Conservation (phyloP, 108 stramenopile genomes). For the Licmophora abbreviata region DNA sequence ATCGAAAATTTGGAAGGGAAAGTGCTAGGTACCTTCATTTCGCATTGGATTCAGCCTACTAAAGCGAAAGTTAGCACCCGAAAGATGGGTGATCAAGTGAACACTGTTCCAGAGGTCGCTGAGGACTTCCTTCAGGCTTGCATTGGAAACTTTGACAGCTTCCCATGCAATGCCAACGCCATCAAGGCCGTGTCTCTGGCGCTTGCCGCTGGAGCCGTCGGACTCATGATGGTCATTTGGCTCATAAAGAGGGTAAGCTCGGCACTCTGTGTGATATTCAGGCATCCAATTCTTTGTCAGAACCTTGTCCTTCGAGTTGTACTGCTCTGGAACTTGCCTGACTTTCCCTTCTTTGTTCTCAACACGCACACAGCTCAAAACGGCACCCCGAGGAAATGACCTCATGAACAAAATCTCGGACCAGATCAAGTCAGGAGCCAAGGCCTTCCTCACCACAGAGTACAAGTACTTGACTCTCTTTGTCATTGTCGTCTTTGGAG, state of each 20-base stretch:
- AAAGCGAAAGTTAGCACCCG: no score
- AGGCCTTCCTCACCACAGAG: conserved; percentile 86
- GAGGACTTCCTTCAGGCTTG: no score
- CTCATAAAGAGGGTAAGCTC: conserved; percentile 39
- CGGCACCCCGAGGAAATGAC: conserved; percentile 43
- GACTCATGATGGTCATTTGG: conserved; percentile 38
- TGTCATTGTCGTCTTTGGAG: conserved; percentile 45
- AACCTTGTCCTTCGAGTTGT: conserved; percentile 2
- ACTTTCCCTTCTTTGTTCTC: conserved; percentile 3
- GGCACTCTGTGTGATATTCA: not conserved
- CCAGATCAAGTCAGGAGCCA: conserved; percentile 84
- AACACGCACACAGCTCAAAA: conserved; percentile 25
- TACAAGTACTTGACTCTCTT: conserved; percentile 86
- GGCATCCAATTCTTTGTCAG: not conserved
- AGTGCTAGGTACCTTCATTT: no score
- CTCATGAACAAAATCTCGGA: conserved; percentile 66
- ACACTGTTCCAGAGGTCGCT: no score
- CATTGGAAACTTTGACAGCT: no score
- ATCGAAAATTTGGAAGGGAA: no score
- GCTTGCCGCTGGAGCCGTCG: conserved; percentile 33
- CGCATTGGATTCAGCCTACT: no score
- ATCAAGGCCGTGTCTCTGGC: conserved; percentile 40
- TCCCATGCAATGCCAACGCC: conserved; percentile 39
- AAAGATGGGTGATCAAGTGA: no score
- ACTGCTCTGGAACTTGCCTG: not conserved